Base-by-base conservation (phyloP, 352 stramenopile species). In the Aphanomyces astaci region DNA sequence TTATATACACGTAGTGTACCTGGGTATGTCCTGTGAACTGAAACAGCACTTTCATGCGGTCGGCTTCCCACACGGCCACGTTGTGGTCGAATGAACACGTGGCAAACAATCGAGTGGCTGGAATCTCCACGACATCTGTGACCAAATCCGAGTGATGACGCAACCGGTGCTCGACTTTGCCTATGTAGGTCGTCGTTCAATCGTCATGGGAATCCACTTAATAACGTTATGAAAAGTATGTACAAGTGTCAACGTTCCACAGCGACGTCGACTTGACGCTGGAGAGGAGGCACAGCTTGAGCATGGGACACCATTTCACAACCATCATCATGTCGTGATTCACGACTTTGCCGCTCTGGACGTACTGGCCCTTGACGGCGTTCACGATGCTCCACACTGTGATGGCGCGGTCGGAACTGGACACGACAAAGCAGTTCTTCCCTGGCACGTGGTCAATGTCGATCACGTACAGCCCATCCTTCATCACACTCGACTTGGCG, bases 11-110 rank as follows among this genome's bases (percentile, higher is more conserved):
- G n/a, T n/a, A n/a, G n/a, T n/a, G 57, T 56, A 66, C 59, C 46
- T 66, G 62, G 11, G 62, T 76, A 48, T 95, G 87, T 0, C 81
- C 81, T 31, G 75, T 53, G 10, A 94, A 81, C n/a, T 80, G 73
- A 65, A 82, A 90, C 0, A 74, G 73, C n/a, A 82, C 70, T 39
- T 73, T 54, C 49, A 79, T 51, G 2, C 78, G 75, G 9, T 86
- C 72, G 5, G 80, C 68, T 49, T 89, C 83, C 79, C 86, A 92
- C 11, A 94, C 66, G 0, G 78, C 75, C 32, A 95, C 88, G 4
- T 74, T 89, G 33, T 86, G 76, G 70, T 95, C 87, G 62, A 92
- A 92, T 15, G 80, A 88, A 10, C 78, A 80, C 17, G 87, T 94
- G 0, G 78, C 82, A 25, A 95, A 78, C 24, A 88, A 71, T 5